A percentile compares a stretch with the other conserved stretches of the same genome.
Conservation (phyloP, 208 protist species). For the Lotmaria passim region DNA sequence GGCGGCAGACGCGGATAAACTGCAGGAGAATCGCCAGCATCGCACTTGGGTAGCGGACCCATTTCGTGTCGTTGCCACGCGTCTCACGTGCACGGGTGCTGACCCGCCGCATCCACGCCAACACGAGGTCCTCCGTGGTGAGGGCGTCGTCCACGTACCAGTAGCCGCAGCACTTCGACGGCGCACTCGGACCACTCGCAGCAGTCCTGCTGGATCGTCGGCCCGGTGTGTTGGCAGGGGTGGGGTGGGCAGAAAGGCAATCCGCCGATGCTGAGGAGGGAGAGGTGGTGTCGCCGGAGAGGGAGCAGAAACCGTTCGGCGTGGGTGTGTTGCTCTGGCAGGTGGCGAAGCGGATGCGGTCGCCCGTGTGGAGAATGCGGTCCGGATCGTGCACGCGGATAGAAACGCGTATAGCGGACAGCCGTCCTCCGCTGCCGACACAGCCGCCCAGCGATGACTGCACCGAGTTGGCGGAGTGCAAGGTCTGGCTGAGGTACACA, state of each 20-base stretch:
- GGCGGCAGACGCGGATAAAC: constrained; percentile 20
- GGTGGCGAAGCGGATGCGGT: constrained; percentile 41
- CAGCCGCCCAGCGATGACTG: neutral
- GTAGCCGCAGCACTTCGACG: constrained; percentile 16
- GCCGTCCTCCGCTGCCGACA: no score
- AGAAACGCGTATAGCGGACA: neutral
- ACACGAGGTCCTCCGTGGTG: constrained; percentile 46
- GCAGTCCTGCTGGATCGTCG: neutral
- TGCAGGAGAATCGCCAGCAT: constrained; percentile 16
- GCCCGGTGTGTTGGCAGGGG: neutral
- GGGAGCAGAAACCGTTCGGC: neutral
- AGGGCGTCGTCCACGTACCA: constrained; percentile 55
- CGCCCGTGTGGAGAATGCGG: constrained; percentile 42
- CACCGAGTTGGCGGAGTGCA: constrained; percentile 1
- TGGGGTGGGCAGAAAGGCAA: neutral
- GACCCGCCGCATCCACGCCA: constrained; percentile 63
- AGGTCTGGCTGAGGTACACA: neutral
- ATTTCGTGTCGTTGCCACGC: constrained; percentile 37
- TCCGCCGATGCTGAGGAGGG: neutral
- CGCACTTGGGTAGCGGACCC: constrained; percentile 43
- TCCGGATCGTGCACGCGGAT: constrained; percentile 28
- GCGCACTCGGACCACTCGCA: neutral
- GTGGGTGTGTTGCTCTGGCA: neutral
- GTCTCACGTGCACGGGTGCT: constrained; percentile 49
- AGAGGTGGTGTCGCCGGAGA: constrained; percentile 1